Conservation (phyloP, 345 rosid genomes). For the Noccaea caerulescens region DNA sequence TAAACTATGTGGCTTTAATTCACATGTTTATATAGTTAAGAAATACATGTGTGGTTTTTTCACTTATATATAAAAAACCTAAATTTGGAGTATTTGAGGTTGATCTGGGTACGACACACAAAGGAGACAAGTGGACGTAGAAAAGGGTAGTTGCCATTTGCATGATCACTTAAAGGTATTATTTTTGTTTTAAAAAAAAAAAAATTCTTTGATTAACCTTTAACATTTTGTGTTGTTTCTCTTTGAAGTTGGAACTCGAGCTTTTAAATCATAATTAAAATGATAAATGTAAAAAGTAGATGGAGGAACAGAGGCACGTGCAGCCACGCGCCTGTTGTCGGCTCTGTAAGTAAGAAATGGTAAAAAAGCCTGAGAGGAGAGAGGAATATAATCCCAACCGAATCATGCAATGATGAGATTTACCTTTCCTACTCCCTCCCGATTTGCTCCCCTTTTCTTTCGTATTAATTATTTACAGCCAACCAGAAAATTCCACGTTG, state of each 20-base stretch:
- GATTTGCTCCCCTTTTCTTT: background rate
- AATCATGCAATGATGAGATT: conserved; percentile 43
- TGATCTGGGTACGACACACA: conserved; percentile 29
- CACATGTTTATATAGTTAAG: background rate
- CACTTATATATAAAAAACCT: background rate
- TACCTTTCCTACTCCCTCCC: conserved; percentile 9
- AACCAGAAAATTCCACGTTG: background rate
- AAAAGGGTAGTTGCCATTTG: conserved; percentile 30
- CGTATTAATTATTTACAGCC: background rate
- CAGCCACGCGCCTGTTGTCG: conserved; percentile 30
- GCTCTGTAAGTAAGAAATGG: conserved; percentile 16
- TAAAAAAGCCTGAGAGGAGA: background rate
- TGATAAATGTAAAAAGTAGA: background rate
- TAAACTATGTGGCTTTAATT: background rate
- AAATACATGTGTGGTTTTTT: conserved; percentile 16
- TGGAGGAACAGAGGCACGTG: conserved; percentile 37
- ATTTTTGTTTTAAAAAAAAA: no score
- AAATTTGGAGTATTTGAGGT: background rate
- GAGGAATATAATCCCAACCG: conserved; percentile 27
- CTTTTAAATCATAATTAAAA: background rate
- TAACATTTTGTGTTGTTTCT: conserved; percentile 7
- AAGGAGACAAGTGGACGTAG: conserved; percentile 32
- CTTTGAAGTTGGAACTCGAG: conserved; percentile 18
- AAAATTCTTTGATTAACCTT: no score
- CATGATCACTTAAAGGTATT: conserved; percentile 29